Conservation (phyloP, 805 yeast species). For the Wickerhamia fluorescens region DNA sequence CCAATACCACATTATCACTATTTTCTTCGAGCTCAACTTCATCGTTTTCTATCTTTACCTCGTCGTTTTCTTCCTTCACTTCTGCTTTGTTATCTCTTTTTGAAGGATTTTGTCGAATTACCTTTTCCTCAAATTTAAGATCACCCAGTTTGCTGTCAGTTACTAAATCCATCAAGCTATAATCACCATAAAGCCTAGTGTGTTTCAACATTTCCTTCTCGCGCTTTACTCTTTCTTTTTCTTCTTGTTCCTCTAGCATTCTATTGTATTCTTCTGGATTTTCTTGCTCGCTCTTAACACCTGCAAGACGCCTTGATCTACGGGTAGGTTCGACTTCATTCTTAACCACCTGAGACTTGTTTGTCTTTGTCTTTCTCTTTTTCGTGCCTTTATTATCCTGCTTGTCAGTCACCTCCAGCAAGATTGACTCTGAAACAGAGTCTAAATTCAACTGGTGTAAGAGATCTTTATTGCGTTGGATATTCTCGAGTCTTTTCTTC, state of each 20-base stretch:
- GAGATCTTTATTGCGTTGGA: slow-evolving; percentile 74
- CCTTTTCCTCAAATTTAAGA: slow-evolving; percentile 23
- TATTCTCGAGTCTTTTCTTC: slow-evolving; percentile 65
- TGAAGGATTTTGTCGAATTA: slow-evolving; percentile 8
- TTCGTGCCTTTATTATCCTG: slow-evolving; percentile 11
- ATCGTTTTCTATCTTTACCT: slow-evolving; percentile 1
- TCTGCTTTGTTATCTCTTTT: not conserved
- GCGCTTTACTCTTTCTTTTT: slow-evolving; percentile 23
- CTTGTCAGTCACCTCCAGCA: slow-evolving; percentile 35
- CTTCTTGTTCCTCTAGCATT: slow-evolving; percentile 30
- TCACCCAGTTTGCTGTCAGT: slow-evolving; percentile 33
- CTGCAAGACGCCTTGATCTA: slow-evolving; percentile 74
- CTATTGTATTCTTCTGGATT: slow-evolving; percentile 36
- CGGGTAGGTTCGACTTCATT: slow-evolving; percentile 47
- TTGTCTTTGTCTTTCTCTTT: slow-evolving; percentile 7
- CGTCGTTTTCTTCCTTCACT: slow-evolving; percentile 3
- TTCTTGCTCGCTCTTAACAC: slow-evolving; percentile 46
- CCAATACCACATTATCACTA: slow-evolving; percentile 14
- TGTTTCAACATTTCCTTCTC: slow-evolving; percentile 45
- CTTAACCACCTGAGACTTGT: slow-evolving; percentile 16
- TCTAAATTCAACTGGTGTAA: slow-evolving; percentile 65
- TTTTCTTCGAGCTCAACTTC: slow-evolving; percentile 5
- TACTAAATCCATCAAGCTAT: slow-evolving; percentile 53
- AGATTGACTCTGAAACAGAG: slow-evolving; percentile 46
- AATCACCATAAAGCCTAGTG: slow-evolving; percentile 59